Percentiles rank a stretch among this genome's conserved stretches.
phyloP scores from a whole-genome alignment of 192 early-diverging fungal genomes.

The Backusella mclennaniae region DNA sequence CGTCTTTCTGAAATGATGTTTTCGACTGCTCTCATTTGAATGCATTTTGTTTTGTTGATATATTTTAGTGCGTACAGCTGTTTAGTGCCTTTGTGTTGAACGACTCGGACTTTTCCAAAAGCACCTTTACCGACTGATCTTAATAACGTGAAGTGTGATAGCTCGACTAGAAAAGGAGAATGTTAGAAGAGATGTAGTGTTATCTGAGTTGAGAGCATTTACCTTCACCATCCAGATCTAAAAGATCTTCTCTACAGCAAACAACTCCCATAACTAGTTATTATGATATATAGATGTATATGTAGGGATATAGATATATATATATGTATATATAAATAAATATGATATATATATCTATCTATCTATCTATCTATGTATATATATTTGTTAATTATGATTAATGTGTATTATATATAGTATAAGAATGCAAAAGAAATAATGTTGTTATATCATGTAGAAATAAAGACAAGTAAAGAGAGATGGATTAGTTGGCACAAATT shows the following conservation, averaged over 20 bases:
- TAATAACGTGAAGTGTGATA: slow-evolving; percentile 85
- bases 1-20: slow-evolving; percentile 91
- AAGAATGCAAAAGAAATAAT: neutral
- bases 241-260: slow-evolving; percentile 61
- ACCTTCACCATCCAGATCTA: slow-evolving; percentile 78
- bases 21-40: slow-evolving; percentile 81
- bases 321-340: neutral
- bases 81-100: slow-evolving; percentile 82
- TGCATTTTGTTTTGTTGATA: slow-evolving; percentile 94
- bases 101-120: slow-evolving; percentile 94
- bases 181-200: neutral
- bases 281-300: neutral
- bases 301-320: neutral
- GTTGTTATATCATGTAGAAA: neutral
- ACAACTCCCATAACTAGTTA: slow-evolving; percentile 38
- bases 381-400: neutral
- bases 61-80: slow-evolving; percentile 91
- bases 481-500: neutral
- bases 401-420: neutral
- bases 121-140: slow-evolving; percentile 92
- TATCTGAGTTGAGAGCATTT: neutral
- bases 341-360: neutral
- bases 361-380: neutral
- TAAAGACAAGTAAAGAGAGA: neutral
- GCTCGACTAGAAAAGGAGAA: slow-evolving; percentile 16